Evolutionary conservation across 345 rosid genomes (phyloP).

Genomic region (Mercurialis annua): DNA sequence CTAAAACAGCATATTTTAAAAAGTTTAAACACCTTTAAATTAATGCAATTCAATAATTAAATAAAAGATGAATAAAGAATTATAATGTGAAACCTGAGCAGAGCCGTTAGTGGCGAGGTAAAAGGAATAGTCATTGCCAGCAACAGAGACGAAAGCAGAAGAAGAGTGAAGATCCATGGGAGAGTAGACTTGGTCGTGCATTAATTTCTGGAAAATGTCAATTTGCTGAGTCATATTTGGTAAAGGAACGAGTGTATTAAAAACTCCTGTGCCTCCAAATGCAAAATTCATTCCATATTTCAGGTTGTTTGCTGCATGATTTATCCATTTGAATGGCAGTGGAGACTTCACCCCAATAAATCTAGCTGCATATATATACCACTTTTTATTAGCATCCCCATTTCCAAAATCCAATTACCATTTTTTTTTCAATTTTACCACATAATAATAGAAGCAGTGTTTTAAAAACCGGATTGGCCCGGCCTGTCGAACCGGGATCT

Average conservation of each 20-base stretch:
- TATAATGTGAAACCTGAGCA: constrained; percentile 42
- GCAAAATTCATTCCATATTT: constrained; percentile 76
- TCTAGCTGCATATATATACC: constrained; percentile 39
- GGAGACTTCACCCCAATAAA: constrained; percentile 64
- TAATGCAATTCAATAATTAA: no score
- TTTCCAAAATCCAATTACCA: no score
- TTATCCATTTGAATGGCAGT: constrained; percentile 56
- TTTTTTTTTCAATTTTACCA: no score
- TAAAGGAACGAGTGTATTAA: constrained; percentile 33
- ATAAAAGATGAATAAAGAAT: no score
- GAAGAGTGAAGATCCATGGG: constrained; percentile 36
- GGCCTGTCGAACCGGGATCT: no score
- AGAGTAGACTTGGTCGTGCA: constrained; percentile 36
- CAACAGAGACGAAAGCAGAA: constrained; percentile 50
- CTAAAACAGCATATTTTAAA: no score
- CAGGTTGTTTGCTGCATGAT: constrained; percentile 26
- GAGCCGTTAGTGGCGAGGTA: constrained; percentile 43
- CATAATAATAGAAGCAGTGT: no score
- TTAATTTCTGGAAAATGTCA: constrained; percentile 42
- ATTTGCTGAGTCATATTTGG: constrained; percentile 88
- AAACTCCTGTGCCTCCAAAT: constrained; percentile 79
- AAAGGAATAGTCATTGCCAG: constrained; percentile 72
- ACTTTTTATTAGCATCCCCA: neutral
- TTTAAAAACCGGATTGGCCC: no score
- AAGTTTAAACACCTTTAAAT: no score